These are phyloP conservation scores for Diaporthe caulivora DNA, from an alignment of 2,329 filamentous ascomycete species.

Conservation along the genomic window DNA sequence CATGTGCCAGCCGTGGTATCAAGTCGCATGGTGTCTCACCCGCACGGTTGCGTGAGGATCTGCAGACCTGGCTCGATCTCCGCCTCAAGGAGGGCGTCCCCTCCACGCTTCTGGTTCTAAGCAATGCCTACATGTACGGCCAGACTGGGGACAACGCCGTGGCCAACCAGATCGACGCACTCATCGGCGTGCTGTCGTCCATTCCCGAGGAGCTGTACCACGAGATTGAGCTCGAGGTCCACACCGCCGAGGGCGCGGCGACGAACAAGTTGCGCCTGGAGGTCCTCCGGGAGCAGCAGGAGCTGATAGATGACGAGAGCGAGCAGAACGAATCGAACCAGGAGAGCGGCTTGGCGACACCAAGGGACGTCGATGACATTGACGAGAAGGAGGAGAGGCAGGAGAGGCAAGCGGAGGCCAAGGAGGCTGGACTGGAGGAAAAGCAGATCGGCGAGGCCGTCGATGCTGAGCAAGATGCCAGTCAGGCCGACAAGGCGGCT, in stretches of 20 bases:
- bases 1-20: slow-evolving; percentile 91
- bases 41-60: slow-evolving; percentile 86
- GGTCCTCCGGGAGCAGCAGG: slow-evolving; percentile 97
- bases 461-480: slow-evolving; percentile 66
- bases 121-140: slow-evolving; percentile 97
- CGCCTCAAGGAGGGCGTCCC: slow-evolving; percentile 95
- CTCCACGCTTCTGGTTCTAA: slow-evolving; percentile 92
- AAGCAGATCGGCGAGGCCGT: slow-evolving; percentile 66
- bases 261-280: slow-evolving; percentile 99
- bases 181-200: slow-evolving; percentile 90
- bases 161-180: slow-evolving; percentile 89
- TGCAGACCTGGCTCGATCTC: slow-evolving; percentile 94
- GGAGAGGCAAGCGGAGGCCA: slow-evolving; percentile 60
- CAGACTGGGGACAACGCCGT: slow-evolving; percentile 83
- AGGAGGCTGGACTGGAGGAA: slow-evolving; percentile 55
- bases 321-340: slow-evolving; percentile 88
- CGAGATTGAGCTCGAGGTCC: slow-evolving; percentile 98
- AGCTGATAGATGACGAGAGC: slow-evolving; percentile 97
- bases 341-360: slow-evolving; percentile 78
- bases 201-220: slow-evolving; percentile 99
- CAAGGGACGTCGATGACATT: slow-evolving; percentile 90
- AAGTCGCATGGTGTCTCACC: slow-evolving; percentile 94
- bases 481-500: slow-evolving; percentile 53
- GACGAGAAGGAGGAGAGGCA: slow-evolving; percentile 89
- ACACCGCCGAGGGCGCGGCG: slow-evolving; percentile 94